These are phyloP conservation scores for Calocera viscosa DNA, from an alignment of 768 basidiomycete species.

Conservation along the genomic window DNA sequence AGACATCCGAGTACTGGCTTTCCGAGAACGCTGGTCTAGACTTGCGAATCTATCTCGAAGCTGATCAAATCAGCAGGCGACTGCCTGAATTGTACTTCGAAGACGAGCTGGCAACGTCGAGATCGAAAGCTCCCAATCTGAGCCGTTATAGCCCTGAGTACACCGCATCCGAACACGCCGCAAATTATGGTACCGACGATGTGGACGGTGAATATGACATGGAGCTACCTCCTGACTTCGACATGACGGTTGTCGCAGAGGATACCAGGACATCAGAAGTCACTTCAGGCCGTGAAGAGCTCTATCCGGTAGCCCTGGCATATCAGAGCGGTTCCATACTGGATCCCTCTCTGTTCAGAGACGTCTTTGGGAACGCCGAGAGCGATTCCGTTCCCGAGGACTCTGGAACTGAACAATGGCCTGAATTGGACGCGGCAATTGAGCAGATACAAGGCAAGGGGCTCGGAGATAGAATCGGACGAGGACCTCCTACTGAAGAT, in stretches of 20 bases:
- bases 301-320: no score
- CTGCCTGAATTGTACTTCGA: not conserved
- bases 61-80: not conserved
- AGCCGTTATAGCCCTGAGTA: not conserved
- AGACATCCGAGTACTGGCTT: not conserved
- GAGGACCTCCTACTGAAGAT: no score
- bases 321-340: not conserved
- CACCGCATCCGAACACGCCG: not conserved
- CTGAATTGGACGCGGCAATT: not conserved
- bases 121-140: not conserved
- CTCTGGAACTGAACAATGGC: not conserved
- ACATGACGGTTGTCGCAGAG: not conserved
- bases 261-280: no score
- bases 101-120: not conserved
- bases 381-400: not conserved
- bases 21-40: not conserved
- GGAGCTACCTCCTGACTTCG: not conserved
- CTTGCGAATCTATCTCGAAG: not conserved
- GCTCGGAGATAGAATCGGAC: no score
- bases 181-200: no score
- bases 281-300: no score
- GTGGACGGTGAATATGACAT: not conserved
- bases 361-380: not conserved
- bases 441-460: not conserved
- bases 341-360: not conserved